Evolutionary conservation across 2,329 filamentous ascomycete species (phyloP).

Genomic region (Sporothrix brunneoviolacea): DNA sequence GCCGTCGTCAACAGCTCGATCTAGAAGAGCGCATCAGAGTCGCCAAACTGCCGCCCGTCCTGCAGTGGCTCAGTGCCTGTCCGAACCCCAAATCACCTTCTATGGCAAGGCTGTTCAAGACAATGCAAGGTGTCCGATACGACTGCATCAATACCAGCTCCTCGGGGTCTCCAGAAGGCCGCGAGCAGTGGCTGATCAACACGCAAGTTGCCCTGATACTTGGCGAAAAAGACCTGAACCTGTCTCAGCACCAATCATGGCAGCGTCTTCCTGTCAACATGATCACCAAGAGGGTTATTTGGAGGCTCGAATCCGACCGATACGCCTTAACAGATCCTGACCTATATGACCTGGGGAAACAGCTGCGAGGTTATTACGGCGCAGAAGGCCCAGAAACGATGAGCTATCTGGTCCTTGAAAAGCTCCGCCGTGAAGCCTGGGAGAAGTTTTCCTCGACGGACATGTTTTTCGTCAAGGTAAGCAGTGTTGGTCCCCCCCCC

Average conservation of each 20-base stretch:
- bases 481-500: too few species aligned
- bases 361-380: slow-evolving; percentile 47
- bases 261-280: slow-evolving; percentile 45
- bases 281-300: slow-evolving; percentile 52
- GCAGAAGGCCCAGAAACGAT: slow-evolving; percentile 38
- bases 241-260: slow-evolving; percentile 56
- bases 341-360: slow-evolving; percentile 46
- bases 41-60: slow-evolving; percentile 50
- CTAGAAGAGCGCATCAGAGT: slow-evolving; percentile 50
- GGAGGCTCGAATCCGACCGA: slow-evolving; percentile 50
- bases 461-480: slow-evolving; percentile 62
- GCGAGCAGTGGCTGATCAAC: slow-evolving; percentile 61
- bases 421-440: slow-evolving; percentile 43
- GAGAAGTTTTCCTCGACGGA: slow-evolving; percentile 51
- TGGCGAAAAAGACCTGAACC: slow-evolving; percentile 55
- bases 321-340: slow-evolving; percentile 47
- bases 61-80: slow-evolving; percentile 53
- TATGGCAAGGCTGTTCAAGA: slow-evolving; percentile 48
- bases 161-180: slow-evolving; percentile 47
- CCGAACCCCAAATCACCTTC: slow-evolving; percentile 44
- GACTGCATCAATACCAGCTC: slow-evolving; percentile 53
- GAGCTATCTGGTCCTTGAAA: slow-evolving; percentile 36
- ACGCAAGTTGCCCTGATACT: slow-evolving; percentile 57
- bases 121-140: slow-evolving; percentile 55
- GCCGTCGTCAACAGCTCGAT: slow-evolving; percentile 38